Percentiles rank a stretch among this genome's conserved stretches.
phyloP scores from a whole-genome alignment of 192 early-diverging fungal species.

The Entomortierella beljakovae region DNA sequence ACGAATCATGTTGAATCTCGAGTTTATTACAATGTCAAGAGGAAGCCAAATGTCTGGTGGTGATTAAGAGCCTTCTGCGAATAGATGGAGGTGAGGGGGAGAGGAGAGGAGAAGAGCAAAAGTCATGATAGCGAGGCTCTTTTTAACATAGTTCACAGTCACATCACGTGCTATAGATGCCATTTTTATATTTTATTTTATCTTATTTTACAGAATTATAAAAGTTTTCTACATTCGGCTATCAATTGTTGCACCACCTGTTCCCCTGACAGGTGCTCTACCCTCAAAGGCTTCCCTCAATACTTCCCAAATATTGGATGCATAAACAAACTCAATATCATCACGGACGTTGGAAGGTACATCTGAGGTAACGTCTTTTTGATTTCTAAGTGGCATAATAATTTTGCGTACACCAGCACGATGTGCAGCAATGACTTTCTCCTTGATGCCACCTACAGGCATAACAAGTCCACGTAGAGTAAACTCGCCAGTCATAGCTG shows the following conservation, averaged over 20 bases:
- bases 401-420: slow-evolving; percentile 80
- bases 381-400: slow-evolving; percentile 77
- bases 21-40: background rate
- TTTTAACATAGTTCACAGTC: background rate
- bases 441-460: slow-evolving; percentile 89
- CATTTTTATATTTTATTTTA: background rate
- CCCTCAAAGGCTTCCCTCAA: slow-evolving; percentile 67
- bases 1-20: slow-evolving; percentile 38
- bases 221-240: slow-evolving; percentile 9
- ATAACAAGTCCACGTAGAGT: slow-evolving; percentile 84
- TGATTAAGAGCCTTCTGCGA: slow-evolving; percentile 1
- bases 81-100: background rate
- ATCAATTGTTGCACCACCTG: slow-evolving; percentile 9
- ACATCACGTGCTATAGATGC: slow-evolving; percentile 6
- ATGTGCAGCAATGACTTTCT: slow-evolving; percentile 88
- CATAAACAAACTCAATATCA: slow-evolving; percentile 80
- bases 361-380: slow-evolving; percentile 76
- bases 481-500: slow-evolving; percentile 91
- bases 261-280: slow-evolving; percentile 15
- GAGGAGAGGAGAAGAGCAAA: background rate
- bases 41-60: background rate
- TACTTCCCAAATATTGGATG: slow-evolving; percentile 72
- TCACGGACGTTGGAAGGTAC: slow-evolving; percentile 74
- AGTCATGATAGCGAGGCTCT: background rate
- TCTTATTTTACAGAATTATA: too few species aligned